Evolutionary conservation across 805 yeast genomes (phyloP), one percentile per base, ranked within the genome.

Genomic region (Candida montana): DNA sequence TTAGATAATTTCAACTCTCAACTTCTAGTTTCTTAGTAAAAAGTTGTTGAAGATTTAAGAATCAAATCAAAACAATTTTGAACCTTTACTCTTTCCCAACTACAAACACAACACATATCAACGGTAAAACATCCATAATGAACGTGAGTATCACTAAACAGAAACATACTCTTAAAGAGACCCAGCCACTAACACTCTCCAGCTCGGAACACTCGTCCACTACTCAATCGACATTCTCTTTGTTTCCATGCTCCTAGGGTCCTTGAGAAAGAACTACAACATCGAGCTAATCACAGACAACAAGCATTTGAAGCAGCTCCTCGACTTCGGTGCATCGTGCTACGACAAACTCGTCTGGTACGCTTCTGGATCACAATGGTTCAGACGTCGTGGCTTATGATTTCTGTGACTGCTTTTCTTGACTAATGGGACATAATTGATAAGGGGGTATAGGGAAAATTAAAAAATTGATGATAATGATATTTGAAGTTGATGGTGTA

Each of bases 361-460:
- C 26, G 45, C 42, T 6, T 29, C 41, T 0, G 45, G 39, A 1
- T 38, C 42, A n/a, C 31, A 38, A 18, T 42, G 42, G 41, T 42
- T 42, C 12, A 39, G 45, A 27, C 32, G 39, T 19, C 34, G 41
- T 23, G 23, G 33, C 6, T 17, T 19, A 18, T 31, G 33, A 33
- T n/a, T 7, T 13, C 26, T 31, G 16, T 35, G 17, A 11, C n/a
- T 18, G 18, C 10, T 31, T 21, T 21, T 31, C 4, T 10, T 33
- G 37, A 36, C 40, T 31, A 41, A 21, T 41, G 40, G 27, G 40
- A 31, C 36, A 33, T 41, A 35, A 37, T 7, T 20, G 13, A 12
- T 15, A 15, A 26, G n/a, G 29, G 29, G 29, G 26, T 23, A 23
- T 7, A 8, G 29, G 24, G 9, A 21, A 21, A 7, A 30, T 12